Evolutionary conservation across 805 yeast genomes (phyloP).

Genomic region (Cyberlindnera bimundalis): DNA sequence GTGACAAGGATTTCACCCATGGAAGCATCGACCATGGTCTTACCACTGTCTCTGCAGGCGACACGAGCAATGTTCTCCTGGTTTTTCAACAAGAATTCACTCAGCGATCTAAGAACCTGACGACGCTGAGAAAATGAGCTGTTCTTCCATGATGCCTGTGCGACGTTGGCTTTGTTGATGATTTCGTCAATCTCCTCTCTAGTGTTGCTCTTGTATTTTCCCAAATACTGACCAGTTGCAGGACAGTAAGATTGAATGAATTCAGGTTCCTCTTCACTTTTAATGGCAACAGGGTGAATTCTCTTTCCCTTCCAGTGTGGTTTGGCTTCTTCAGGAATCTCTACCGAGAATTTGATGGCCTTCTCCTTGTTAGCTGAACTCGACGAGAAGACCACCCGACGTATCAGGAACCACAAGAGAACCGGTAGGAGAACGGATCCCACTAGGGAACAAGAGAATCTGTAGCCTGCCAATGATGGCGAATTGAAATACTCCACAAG

Average conservation of each 20-base stretch:
- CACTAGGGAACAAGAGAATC: constrained; percentile 20
- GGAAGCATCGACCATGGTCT: constrained; percentile 92
- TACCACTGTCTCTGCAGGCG: constrained; percentile 96
- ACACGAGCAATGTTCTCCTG: constrained; percentile 87
- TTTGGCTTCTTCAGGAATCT: constrained; percentile 71
- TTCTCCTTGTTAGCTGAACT: constrained; percentile 13
- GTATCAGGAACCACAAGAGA: constrained; percentile 11
- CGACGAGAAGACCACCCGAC: constrained; percentile 11
- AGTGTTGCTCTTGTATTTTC: constrained; percentile 63
- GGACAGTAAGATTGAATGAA: constrained; percentile 88
- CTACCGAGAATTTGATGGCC: constrained; percentile 45
- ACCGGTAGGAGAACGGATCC: constrained; percentile 15
- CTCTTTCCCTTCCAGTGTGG: constrained; percentile 93
- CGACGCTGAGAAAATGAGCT: constrained; percentile 64
- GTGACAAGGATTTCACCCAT: constrained; percentile 97
- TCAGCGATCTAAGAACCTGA: constrained; percentile 65
- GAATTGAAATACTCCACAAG: constrained; percentile 20
- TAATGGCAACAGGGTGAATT: constrained; percentile 57
- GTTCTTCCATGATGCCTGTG: constrained; percentile 32
- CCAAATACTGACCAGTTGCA: constrained; percentile 89
- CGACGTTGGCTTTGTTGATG: constrained; percentile 38
- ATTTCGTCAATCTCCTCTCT: constrained; percentile 66
- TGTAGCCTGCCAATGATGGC: constrained; percentile 11
- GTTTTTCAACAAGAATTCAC: constrained; percentile 67
- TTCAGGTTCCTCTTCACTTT: constrained; percentile 58